Evolutionary conservation across 305 asterid genomes (phyloP), one percentile per base, ranked within the genome.

Genomic region (Solanum chacoense): DNA sequence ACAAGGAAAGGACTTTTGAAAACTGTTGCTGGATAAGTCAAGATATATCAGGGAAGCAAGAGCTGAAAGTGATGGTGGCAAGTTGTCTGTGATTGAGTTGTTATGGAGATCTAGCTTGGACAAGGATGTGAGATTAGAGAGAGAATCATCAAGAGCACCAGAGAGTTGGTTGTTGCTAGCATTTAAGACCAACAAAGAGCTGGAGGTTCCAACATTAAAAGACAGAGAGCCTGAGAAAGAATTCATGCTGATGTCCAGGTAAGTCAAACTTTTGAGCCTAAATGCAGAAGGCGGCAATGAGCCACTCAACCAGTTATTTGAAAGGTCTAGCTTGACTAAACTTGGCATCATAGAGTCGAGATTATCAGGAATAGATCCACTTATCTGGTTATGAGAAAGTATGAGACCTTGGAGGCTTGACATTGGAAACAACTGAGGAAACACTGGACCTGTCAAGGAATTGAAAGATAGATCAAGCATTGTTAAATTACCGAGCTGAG

Each of bases 1-100:
- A 88, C 99, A 95, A 22, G 97, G 99, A 85, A 96, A 95, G 38
- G 88, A 40, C 45, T 88, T 87, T 36, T 72, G 92, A 74, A 96
- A 95, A 32, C 90, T 77, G 92, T 96, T 96, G 79, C 85, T 91
- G 28, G 99, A 96, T 31, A 96, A 32, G 87, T 96, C 99, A 31
- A 96, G 96, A 92, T 93, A 94, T 5, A 97, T 94, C 91, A 96
- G 92, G 84, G 93, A 55, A 84, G 90, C 90, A 65, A 96, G 96
- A 69, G 81, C 85, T 1, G 98, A 92, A 75, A 96, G 94, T 3
- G 98, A 93, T 13, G 76, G 13, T 5, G 99, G 97, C 65, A 94
- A 81, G 36, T 86, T 87, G 28, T 97, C 97, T 6, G 93, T 87
- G 85, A 96, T 87, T 65, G 40, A 72, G 87, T 96, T 96, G 89